These are phyloP conservation scores for Paratinospora sagittata DNA, from an alignment of 164 flowering plant genomes.

Conservation along the genomic window DNA sequence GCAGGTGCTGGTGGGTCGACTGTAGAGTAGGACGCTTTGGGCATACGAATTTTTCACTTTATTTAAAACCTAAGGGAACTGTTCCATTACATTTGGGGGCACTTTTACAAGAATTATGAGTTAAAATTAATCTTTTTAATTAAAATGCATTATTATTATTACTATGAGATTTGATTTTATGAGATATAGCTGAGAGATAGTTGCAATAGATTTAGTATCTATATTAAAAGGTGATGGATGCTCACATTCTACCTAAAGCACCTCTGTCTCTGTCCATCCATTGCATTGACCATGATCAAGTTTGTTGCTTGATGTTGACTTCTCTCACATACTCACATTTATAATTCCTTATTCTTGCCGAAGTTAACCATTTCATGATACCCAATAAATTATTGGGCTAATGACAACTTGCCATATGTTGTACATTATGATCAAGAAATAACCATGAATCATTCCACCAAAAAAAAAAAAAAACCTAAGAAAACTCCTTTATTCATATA, in stretches of 20 bases:
- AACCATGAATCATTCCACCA: no score
- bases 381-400: no score
- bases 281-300: background rate
- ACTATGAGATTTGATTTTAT: background rate
- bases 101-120: background rate
- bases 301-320: background rate
- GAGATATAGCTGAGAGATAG: background rate
- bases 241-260: background rate
- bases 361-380: no score
- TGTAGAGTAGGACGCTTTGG: no score
- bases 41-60: background rate
- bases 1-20: background rate
- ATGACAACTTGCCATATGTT: no score
- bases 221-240: background rate
- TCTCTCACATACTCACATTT: background rate
- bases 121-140: background rate
- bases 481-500: no score
- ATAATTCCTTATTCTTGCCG: background rate
- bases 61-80: background rate
- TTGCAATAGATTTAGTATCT: background rate
- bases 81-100: background rate
- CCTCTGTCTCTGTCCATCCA: background rate
- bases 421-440: no score
- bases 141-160: background rate
- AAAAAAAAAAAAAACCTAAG: no score